Evolutionary conservation across 2,329 filamentous ascomycete genomes (phyloP), one percentile per base, ranked within the genome.

Genomic region (Stromatinia cepivora): DNA sequence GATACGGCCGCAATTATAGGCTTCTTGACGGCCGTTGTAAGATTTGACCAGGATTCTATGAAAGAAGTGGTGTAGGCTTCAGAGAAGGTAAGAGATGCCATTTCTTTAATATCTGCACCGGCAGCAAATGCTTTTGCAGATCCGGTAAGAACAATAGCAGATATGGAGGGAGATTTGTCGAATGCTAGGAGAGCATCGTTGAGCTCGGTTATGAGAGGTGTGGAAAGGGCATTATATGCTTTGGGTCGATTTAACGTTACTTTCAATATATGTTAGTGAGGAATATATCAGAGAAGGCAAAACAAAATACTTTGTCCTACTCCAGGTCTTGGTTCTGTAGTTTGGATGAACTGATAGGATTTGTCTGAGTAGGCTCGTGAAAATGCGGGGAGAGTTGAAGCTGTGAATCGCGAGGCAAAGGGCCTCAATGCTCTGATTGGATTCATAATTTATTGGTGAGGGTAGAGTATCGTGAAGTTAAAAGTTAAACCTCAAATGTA

Each of bases 71-170:
- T 91, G 83, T 97, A 98, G 52, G 95, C 94, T 73, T 90, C 84
- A 72, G 92, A 87, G 82, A 99, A 99, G 68, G 90, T 94, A 52
- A 97, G 88, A 71, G 93, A 90, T 42, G 93, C 92, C 95, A 99
- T 99, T 82, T 99, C 95, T 82, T 98, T 98, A 84, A 99, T 99
- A 81, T 99, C 95, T 71, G 95, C 95, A 65, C 95, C 95, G 57
- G 95, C 94, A 42, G 94, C 94, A 78, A 97, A 99, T 54, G 94
- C 94, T 81, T 90, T 93, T 74, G 93, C 85, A 58, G 91, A 96
- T 68, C 95, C 95, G 0, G 95, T 97, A 70, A 99, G 84, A 70
- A 99, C 81, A 75, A 97, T 92, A 75, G 90, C 90, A 13, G 88
- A 87, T 73, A 93, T 90, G 45, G 86, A 84, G 69, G 89, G 85